Percentiles rank a stretch among this genome's conserved stretches.
These are phyloP conservation scores for Botrytis aclada DNA, from an alignment of 2,329 filamentous ascomycete genomes.

Conservation along the genomic window DNA sequence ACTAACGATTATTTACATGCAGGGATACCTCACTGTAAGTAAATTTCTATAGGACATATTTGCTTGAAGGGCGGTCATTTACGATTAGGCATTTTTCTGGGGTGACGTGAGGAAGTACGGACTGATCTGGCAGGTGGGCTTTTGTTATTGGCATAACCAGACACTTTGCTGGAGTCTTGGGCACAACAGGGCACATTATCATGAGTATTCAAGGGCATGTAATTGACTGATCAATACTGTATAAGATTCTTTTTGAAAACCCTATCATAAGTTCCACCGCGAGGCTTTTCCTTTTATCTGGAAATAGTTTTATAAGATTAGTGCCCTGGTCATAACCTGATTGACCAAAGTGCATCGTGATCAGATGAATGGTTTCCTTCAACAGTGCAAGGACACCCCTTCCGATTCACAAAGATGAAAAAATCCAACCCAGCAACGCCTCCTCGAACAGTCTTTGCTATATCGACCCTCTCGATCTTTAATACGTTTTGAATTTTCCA, in stretches of 20 bases:
- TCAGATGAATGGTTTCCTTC: background rate
- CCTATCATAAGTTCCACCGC: background rate
- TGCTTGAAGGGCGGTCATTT: background rate
- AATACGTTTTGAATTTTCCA: too few species aligned
- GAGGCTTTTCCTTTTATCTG: background rate
- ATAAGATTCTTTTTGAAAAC: background rate
- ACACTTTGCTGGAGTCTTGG: background rate
- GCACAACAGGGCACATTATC: background rate
- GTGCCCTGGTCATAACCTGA: background rate
- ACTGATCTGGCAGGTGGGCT: too few species aligned
- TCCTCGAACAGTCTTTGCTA: too few species aligned
- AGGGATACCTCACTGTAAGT: background rate
- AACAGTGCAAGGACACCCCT: background rate
- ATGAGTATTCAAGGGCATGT: background rate
- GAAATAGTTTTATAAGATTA: background rate
- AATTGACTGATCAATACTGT: background rate
- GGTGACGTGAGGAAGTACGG: background rate
- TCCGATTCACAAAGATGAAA: background rate
- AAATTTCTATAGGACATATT: background rate
- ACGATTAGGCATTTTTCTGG: rapidly evolving
- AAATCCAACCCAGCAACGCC: too few species aligned
- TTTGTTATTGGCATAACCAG: background rate
- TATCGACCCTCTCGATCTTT: too few species aligned
- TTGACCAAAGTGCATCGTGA: background rate
- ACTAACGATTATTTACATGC: too few species aligned